Base-by-base conservation (phyloP, 2,329 filamentous ascomycete species). In the Beauveria asiatica region DNA sequence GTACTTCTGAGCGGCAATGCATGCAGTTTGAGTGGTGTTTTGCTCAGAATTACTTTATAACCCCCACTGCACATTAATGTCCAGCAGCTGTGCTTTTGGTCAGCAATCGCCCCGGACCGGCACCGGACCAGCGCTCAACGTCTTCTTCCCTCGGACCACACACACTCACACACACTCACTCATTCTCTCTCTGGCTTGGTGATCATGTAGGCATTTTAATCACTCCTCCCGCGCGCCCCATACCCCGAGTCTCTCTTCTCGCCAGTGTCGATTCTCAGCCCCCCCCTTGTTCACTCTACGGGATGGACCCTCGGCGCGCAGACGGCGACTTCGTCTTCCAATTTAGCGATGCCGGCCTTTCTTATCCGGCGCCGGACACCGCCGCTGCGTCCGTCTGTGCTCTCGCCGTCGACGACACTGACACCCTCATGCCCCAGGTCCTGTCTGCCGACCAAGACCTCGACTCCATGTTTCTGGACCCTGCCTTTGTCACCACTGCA, bases 391-490 rank as follows among this genome's bases (percentile, higher is more conserved):
- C 27, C n/a, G 19, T 37, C 13, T 37, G 13, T 6, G 25, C 25
- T 21, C 44, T 19, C 25, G 19, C 8, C 27, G 21, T 11, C 13
- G 21, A 49, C 21, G 5, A 39, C 57, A 21, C 33, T 2, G 33
- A 16, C 41, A 11, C 11, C 10, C 13, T 46, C 19, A 48, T 55
- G 57, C 21, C 57, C 13, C 33, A 50, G 17, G 27, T 41, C 48
- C 17, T 53, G 51, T n/a, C 37, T 8, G 25, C 48, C 3, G 33
- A 39, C 39, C 41, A 46, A 10, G 41, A 25, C 17, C 21, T 46
- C 25, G 57, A 59, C 39, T 17, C 57, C 30, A 13, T 54, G 41
- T 60, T 60, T 27, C 57, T 55, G 8, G 57, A 60, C 21, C 50
- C 50, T 3, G 16, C 50, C 19, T 49, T 49, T 30, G n/a, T 16